These are phyloP conservation scores for Suillus weaverae DNA, from an alignment of 768 basidiomycete species.

Conservation along the genomic window DNA sequence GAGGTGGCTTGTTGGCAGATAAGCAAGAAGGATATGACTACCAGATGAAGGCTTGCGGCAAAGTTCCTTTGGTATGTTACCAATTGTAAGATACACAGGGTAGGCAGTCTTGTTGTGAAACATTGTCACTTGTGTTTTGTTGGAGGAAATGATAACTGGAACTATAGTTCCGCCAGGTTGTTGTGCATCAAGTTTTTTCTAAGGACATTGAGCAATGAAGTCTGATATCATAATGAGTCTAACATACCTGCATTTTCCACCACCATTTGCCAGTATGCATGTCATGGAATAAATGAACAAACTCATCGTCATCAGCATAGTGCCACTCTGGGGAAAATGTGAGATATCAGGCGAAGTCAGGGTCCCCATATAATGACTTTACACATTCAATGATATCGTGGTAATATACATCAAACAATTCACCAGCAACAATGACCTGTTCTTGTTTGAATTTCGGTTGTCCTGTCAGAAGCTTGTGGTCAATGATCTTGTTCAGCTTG, in stretches of 20 bases:
- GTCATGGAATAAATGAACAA: conserved; percentile 35
- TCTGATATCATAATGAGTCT: neutral
- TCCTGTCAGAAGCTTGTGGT: conserved; percentile 21
- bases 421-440: conserved; percentile 22
- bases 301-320: conserved; percentile 31
- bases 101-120: conserved; percentile 22
- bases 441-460: conserved; percentile 32
- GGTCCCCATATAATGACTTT: conserved; percentile 33
- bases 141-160: conserved; percentile 24
- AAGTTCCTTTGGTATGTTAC: conserved; percentile 40
- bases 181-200: conserved; percentile 17
- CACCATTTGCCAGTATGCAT: conserved; percentile 53
- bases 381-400: conserved; percentile 40
- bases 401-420: conserved; percentile 34
- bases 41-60: neutral
- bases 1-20: no score
- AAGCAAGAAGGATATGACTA: no score
- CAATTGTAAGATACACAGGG: conserved; percentile 27
- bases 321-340: conserved; percentile 38
- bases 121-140: conserved; percentile 17
- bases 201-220: neutral
- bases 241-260: conserved; percentile 48
- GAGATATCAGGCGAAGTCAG: conserved; percentile 33
- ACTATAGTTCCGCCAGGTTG: conserved; percentile 11
- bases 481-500: conserved; percentile 37